Conservation (phyloP, 2,329 filamentous ascomycete species). For the Trichoderma sp. region DNA sequence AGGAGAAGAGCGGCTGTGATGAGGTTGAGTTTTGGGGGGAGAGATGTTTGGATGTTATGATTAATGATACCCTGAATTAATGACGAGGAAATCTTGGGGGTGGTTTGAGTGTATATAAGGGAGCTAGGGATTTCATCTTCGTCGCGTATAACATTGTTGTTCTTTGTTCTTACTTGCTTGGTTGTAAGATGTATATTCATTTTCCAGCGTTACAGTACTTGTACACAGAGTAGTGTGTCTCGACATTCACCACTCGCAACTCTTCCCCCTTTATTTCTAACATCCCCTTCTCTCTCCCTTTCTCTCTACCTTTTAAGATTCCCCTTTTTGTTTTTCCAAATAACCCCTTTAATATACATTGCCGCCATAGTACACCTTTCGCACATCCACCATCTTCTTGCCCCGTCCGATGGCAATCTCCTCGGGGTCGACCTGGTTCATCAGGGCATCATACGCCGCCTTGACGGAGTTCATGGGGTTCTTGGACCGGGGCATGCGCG, state of each 20-base stretch:
- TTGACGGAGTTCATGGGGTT: slow-evolving; percentile 99
- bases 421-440: slow-evolving; percentile 81
- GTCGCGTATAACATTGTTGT: not conserved
- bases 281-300: too few species aligned
- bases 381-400: slow-evolving; percentile 92
- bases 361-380: slow-evolving; percentile 95
- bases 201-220: slow-evolving; percentile 9
- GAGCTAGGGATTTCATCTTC: not conserved
- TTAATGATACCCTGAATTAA: not conserved
- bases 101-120: not conserved
- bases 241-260: slow-evolving; percentile 6
- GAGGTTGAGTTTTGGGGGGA: not conserved
- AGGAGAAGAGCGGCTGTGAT: not conserved
- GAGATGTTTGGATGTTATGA: not conserved
- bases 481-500: slow-evolving; percentile 76
- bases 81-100: not conserved
- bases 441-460: slow-evolving; percentile 78
- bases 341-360: slow-evolving; percentile 52
- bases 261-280: not conserved
- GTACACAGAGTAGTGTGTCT: slow-evolving; percentile 13
- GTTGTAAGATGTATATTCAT: slow-evolving; percentile 3
- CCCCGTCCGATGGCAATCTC: slow-evolving; percentile 84
- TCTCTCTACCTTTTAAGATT: not conserved
- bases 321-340: not conserved
- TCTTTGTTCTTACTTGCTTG: not conserved